Evolutionary conservation across 169 alveolate genomes (phyloP).

Genomic region (Eimeria necatrix): DNA sequence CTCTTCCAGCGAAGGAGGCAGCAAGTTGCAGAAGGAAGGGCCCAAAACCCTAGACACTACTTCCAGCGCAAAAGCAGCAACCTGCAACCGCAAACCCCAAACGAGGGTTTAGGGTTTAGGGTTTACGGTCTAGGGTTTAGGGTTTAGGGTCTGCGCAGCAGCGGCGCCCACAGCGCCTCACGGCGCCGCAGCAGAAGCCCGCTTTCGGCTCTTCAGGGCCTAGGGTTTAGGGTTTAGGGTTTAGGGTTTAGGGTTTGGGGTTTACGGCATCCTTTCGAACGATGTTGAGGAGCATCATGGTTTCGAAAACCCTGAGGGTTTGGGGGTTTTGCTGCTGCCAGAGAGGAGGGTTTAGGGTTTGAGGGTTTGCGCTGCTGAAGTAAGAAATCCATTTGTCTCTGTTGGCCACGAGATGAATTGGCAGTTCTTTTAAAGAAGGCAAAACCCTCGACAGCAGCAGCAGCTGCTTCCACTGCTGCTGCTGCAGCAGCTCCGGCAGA

Average conservation of each 20-base stretch:
- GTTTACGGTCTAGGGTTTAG: neutral
- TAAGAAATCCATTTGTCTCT: neutral
- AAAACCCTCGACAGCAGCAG: neutral
- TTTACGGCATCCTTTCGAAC: conserved; percentile 27
- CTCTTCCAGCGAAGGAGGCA: conserved; percentile 91
- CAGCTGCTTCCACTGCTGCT: neutral
- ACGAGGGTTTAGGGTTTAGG: conserved; percentile 22
- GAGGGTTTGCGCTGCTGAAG: neutral
- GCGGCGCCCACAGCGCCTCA: neutral
- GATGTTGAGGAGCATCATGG: neutral
- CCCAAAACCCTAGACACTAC: conserved; percentile 94
- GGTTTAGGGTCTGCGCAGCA: neutral
- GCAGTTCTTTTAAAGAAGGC: neutral
- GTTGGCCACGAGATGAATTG: neutral
- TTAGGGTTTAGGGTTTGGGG: neutral
- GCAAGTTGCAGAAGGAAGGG: conserved; percentile 86
- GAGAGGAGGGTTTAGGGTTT: neutral
- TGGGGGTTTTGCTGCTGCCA: neutral
- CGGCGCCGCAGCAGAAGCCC: neutral
- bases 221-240: neutral
- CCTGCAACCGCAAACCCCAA: neutral
- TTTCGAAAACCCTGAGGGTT: neutral
- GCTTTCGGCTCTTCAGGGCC: neutral
- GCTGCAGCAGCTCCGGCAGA: neutral
- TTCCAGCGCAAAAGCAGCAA: conserved; percentile 74